These are phyloP conservation scores for Trichoderma erinaceum DNA, from an alignment of 495 filamentous ascomycete species.

Conservation along the genomic window DNA sequence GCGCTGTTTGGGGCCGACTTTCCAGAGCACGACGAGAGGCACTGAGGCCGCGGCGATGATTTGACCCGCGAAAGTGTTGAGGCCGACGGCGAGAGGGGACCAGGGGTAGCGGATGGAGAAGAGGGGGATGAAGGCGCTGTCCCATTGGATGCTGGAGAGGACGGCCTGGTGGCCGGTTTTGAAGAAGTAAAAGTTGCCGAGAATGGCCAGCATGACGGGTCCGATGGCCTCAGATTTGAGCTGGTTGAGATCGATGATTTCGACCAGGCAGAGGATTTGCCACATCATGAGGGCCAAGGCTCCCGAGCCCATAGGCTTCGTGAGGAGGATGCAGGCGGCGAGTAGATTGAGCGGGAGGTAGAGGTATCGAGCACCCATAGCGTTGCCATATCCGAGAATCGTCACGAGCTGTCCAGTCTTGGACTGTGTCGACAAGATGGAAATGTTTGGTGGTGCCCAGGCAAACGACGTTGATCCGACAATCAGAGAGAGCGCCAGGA, in stretches of 20 bases:
- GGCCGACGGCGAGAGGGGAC: slow-evolving; percentile 69
- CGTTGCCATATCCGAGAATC: slow-evolving; percentile 86
- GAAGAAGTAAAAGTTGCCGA: slow-evolving; percentile 93
- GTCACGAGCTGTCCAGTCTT: slow-evolving; percentile 54
- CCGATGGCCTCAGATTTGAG: slow-evolving; percentile 67
- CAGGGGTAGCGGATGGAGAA: slow-evolving; percentile 80
- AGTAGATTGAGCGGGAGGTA: slow-evolving; percentile 73
- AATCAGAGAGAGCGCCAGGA: slow-evolving; percentile 66
- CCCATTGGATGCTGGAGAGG: slow-evolving; percentile 88
- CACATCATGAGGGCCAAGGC: slow-evolving; percentile 71
- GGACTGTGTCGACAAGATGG: slow-evolving; percentile 41
- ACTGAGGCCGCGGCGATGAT: slow-evolving; percentile 73
- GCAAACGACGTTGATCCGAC: slow-evolving; percentile 62
- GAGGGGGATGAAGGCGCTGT: slow-evolving; percentile 89
- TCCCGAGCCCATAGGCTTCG: slow-evolving; percentile 91
- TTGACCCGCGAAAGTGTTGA: slow-evolving; percentile 87
- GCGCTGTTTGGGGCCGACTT: slow-evolving; percentile 52
- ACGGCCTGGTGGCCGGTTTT: slow-evolving; percentile 95
- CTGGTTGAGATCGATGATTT: slow-evolving; percentile 76
- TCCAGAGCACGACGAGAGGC: slow-evolving; percentile 83
- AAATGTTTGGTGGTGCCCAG: slow-evolving; percentile 70
- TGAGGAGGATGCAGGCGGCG: slow-evolving; percentile 67
- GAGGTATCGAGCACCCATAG: slow-evolving; percentile 85
- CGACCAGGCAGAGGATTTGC: slow-evolving; percentile 80
- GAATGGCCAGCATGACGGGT: slow-evolving; percentile 72